These are phyloP conservation scores for Hericium coralloides DNA, from an alignment of 768 basidiomycete species.

Conservation along the genomic window DNA sequence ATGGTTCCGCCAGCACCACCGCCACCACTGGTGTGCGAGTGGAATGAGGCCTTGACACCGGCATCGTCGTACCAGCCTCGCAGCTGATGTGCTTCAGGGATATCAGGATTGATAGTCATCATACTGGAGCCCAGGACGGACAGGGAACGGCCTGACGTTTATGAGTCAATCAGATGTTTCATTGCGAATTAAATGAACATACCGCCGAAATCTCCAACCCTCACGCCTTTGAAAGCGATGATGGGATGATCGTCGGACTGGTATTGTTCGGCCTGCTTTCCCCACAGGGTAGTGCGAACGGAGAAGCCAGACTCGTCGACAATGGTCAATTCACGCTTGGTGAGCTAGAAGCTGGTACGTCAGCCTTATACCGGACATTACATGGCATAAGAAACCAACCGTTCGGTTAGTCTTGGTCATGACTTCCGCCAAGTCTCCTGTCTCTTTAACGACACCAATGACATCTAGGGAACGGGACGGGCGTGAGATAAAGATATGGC, in stretches of 20 bases:
- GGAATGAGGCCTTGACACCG: slow-evolving; percentile 58
- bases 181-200: slow-evolving; percentile 9
- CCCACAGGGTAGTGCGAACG: slow-evolving; percentile 89
- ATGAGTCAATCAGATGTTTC: slow-evolving; percentile 7
- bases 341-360: slow-evolving; percentile 39
- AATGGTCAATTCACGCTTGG: slow-evolving; percentile 83
- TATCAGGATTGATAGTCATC: slow-evolving; percentile 84
- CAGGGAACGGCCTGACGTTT: slow-evolving; percentile 58
- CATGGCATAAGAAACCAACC: slow-evolving; percentile 20
- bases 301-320: slow-evolving; percentile 77
- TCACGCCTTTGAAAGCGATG: slow-evolving; percentile 89
- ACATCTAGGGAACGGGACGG: slow-evolving; percentile 49
- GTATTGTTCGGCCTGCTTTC: slow-evolving; percentile 85
- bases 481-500: background rate
- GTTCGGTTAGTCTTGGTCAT: slow-evolving; percentile 66
- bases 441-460: slow-evolving; percentile 78
- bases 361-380: background rate
- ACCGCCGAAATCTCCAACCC: slow-evolving; percentile 89
- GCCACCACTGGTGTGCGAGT: slow-evolving; percentile 51
- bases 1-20: slow-evolving; percentile 34
- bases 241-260: slow-evolving; percentile 52
- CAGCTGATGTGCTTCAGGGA: slow-evolving; percentile 77
- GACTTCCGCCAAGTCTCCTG: slow-evolving; percentile 58
- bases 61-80: slow-evolving; percentile 87
- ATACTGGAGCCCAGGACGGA: slow-evolving; percentile 76